Evolutionary conservation across 2,329 filamentous ascomycete species (phyloP), one percentile per base, ranked within the genome.

Genomic region (Neofusicoccum parvum): DNA sequence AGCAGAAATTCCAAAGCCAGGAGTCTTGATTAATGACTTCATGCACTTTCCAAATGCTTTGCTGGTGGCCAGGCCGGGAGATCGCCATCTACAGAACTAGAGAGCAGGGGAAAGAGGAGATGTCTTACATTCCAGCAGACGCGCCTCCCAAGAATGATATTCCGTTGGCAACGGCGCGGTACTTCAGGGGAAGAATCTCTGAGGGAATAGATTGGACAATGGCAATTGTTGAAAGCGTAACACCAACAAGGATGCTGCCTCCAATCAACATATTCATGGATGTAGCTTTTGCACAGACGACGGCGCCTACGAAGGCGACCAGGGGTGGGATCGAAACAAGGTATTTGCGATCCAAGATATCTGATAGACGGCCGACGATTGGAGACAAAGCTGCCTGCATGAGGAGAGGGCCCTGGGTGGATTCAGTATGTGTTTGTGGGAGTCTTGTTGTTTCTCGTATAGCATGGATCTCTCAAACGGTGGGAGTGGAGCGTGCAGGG

Each of bases 381-480:
- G 85, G 85, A 1, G 83, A 86, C 1, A 87, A 77, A 2, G 85
- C 85, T 51, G 79, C 81, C 73, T 87, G 85, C 80, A 87, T 86
- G 10, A 87, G 79, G 0, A 87, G 76, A 0, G 85, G 85, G 0
- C 84, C 85, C 80, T 86, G 53, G 9, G 20, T 63, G 66, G 20
- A n/a, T 32, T 67, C 1, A 69, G 32, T 50, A 36, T 48, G 59
- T 62, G 59, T 46, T 59, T 20, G 54, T 32, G 27, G 5, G 27
- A 7, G 27, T 32, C 23, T 34, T 50, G 12, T 23, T 11, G 36
- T 23, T 20, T 15, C 3, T 32, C 27, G 27, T 32, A 32, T 32
- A 32, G 27, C 27, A 32, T 7, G 27, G 27, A 1, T 32, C 5
- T 32, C 5, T 32, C 27, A 32, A 32, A 32, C 27, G 27, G 27